phyloP scores from a whole-genome alignment of 2,329 filamentous ascomycete species.

The Fusarium buxicola region DNA sequence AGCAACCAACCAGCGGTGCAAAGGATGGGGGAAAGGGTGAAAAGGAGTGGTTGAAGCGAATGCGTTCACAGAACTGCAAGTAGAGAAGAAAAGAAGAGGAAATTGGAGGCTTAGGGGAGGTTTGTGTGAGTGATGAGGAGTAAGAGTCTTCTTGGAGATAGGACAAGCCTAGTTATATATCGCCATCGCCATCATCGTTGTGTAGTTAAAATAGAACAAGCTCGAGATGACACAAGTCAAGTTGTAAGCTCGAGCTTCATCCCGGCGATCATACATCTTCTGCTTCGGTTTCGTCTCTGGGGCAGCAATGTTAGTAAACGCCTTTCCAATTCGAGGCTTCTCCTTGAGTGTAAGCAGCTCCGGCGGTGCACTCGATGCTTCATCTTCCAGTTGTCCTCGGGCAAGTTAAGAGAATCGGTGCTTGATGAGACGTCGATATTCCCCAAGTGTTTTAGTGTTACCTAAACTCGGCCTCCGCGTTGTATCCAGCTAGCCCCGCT shows the following conservation, averaged over 20 bases:
- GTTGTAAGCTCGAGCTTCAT: constrained; percentile 9
- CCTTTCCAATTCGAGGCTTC: constrained; percentile 11
- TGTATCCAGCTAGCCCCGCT: constrained; percentile 2
- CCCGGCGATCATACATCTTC: constrained; percentile 30
- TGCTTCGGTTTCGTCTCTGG: constrained; percentile 24
- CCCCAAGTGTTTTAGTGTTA: constrained; percentile 6
- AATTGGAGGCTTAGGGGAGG: constrained; percentile 20
- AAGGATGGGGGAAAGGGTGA: constrained; percentile 27
- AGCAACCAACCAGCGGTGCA: constrained; percentile 40
- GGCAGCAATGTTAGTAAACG: constrained; percentile 16
- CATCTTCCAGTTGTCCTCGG: constrained; percentile 3
- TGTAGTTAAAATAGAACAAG: constrained; percentile 34
- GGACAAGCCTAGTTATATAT: constrained; percentile 41
- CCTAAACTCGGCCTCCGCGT: background rate
- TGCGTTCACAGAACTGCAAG: constrained; percentile 48
- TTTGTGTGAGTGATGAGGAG: constrained; percentile 32
- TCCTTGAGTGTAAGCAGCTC: constrained; percentile 8
- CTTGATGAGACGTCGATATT: constrained; percentile 11
- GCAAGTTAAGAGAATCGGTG: constrained; percentile 7
- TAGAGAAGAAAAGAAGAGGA: constrained; percentile 27
- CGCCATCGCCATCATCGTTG: constrained; percentile 6
- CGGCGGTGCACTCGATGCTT: constrained; percentile 8
- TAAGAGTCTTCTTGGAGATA: constrained; percentile 21
- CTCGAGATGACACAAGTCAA: constrained; percentile 26
- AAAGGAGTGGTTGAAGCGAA: constrained; percentile 44